Conservation (phyloP, 2,329 filamentous ascomycete species). For the Ophiognomonia clavigignenti-juglandacearum region DNA sequence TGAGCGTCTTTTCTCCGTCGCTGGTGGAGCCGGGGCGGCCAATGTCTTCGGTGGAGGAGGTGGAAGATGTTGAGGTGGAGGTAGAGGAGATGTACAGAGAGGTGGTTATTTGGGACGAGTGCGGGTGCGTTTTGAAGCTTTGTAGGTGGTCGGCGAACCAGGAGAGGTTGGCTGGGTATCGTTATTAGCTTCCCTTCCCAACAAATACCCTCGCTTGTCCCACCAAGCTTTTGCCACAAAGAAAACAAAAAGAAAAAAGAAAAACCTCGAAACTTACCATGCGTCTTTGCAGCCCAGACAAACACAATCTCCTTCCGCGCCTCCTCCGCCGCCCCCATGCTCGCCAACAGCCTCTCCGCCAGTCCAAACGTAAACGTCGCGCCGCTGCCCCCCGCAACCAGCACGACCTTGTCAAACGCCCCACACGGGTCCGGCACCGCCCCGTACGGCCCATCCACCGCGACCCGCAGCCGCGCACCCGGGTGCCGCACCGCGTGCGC, state of each 20-base stretch:
- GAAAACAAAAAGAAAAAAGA: not conserved
- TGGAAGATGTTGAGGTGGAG: too few relatives aligned
- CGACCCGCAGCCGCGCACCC: constrained; percentile 42
- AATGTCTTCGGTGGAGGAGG: too few relatives aligned
- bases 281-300: constrained; percentile 43
- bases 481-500: constrained; percentile 44
- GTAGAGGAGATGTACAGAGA: constrained; percentile 25
- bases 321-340: constrained; percentile 31
- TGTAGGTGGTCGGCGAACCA: constrained; percentile 36
- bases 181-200: not conserved
- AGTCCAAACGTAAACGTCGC: constrained; percentile 54
- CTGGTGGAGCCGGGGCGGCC: too few relatives aligned
- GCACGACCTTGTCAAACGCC: constrained; percentile 49
- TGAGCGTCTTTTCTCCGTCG: too few relatives aligned
- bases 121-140: constrained; percentile 32
- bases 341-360: constrained; percentile 39
- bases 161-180: constrained; percentile 25
- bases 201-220: too few relatives aligned
- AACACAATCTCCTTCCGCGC: constrained; percentile 38
- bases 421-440: constrained; percentile 47
- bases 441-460: constrained; percentile 57
- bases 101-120: constrained; percentile 32
- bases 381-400: constrained; percentile 57
- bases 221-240: too few relatives aligned
- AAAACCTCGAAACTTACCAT: constrained; percentile 31